Evolutionary conservation across 352 stramenopile genomes (phyloP).

Genomic region (Plasmopara muralis): DNA sequence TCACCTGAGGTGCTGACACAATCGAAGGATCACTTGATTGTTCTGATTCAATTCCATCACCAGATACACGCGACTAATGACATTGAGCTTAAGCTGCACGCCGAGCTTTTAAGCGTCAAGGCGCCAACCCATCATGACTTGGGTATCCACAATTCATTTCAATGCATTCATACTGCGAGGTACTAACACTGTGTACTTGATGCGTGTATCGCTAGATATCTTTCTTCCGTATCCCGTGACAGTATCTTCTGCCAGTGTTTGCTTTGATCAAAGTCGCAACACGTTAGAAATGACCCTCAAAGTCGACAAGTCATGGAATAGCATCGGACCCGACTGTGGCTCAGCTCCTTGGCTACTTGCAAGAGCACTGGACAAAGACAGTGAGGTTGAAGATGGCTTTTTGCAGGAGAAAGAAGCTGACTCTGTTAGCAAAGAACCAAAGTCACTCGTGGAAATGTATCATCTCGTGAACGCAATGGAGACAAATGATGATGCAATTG

Average conservation of each 20-base stretch:
- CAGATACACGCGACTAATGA: slow-evolving; percentile 23
- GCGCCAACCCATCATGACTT: slow-evolving; percentile 41
- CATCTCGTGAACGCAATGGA: slow-evolving; percentile 33
- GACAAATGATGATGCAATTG: not conserved
- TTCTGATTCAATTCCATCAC: slow-evolving; percentile 36
- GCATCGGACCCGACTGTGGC: slow-evolving; percentile 34
- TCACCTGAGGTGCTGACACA: slow-evolving; percentile 36
- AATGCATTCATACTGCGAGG: not conserved
- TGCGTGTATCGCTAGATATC: slow-evolving; percentile 21
- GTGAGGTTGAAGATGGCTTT: not conserved
- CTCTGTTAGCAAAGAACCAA: slow-evolving; percentile 15
- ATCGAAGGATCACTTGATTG: slow-evolving; percentile 27
- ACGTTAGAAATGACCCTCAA: slow-evolving; percentile 27
- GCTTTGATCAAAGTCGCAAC: slow-evolving; percentile 31
- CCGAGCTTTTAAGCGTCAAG: slow-evolving; percentile 47
- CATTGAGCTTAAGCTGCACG: slow-evolving; percentile 42
- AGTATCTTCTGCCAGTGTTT: slow-evolving; percentile 25
- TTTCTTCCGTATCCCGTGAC: slow-evolving; percentile 66
- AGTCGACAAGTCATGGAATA: slow-evolving; percentile 57
- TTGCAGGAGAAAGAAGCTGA: not conserved
- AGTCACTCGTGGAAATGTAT: slow-evolving; percentile 66
- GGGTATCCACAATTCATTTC: slow-evolving; percentile 21
- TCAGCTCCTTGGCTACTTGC: slow-evolving; percentile 65
- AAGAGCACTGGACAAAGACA: slow-evolving; percentile 38
- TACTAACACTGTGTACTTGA: slow-evolving; percentile 2